These are phyloP conservation scores for Diaporthe caulivora DNA, from an alignment of 2,329 filamentous ascomycete species.

Conservation along the genomic window DNA sequence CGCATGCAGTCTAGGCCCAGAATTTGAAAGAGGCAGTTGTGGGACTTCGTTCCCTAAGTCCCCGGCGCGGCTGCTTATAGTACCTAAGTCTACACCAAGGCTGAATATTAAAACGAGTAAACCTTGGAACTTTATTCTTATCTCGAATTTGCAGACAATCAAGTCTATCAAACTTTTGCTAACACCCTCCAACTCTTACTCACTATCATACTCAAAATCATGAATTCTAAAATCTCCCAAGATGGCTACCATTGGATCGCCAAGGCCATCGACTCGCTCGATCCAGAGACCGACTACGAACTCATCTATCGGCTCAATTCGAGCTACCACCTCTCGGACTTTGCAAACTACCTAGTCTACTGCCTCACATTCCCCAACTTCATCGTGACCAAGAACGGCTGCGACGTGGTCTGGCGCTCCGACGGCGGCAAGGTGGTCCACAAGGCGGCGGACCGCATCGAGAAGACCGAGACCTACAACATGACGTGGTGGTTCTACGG, in stretches of 20 bases:
- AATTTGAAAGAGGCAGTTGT: neutral
- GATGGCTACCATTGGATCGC: slow-evolving; percentile 14
- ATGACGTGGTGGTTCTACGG: slow-evolving; percentile 21
- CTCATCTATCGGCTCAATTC: slow-evolving; percentile 5
- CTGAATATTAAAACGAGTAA: neutral
- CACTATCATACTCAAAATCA: neutral
- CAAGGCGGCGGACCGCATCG: slow-evolving; percentile 6
- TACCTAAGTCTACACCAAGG: neutral
- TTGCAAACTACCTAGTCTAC: slow-evolving; percentile 16
- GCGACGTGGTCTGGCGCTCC: slow-evolving; percentile 5
- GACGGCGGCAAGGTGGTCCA: slow-evolving; percentile 21
- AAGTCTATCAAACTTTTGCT: neutral
- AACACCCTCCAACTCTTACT: neutral
- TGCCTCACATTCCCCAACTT: slow-evolving; percentile 4
- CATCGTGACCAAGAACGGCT: neutral
- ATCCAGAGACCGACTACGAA: slow-evolving; percentile 11
- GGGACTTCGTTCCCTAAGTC: slow-evolving; percentile 4
- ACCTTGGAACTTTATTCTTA: neutral
- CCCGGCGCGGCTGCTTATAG: neutral
- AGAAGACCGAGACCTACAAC: slow-evolving; percentile 13
- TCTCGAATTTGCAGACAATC: neutral
- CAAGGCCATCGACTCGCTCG: slow-evolving; percentile 16
- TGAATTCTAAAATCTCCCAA: neutral
- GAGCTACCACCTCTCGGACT: slow-evolving; percentile 8
- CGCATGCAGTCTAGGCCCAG: neutral